Evolutionary conservation across 371 early-diverging fungal genomes (phyloP).

Genomic region (Dichotomocladium elegans): DNA sequence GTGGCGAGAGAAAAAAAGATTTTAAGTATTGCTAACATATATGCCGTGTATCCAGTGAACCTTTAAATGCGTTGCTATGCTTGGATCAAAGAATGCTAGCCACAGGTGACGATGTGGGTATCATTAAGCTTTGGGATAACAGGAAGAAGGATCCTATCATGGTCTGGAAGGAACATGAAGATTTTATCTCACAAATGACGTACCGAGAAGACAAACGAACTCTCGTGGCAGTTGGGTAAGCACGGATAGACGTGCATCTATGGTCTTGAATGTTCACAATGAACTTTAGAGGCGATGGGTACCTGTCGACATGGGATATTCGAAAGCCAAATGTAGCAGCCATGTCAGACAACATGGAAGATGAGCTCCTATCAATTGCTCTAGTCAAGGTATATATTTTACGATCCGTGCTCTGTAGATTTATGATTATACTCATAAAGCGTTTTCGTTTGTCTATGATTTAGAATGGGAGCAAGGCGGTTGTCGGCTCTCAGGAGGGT

Average conservation of each 20-base stretch:
- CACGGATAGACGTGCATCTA: not conserved
- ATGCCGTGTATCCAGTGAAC: conserved; percentile 46
- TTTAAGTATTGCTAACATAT: not conserved
- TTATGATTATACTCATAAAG: not conserved
- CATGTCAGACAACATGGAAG: conserved; percentile 89
- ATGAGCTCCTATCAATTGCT: conserved; percentile 81
- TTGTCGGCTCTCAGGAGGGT: conserved; percentile 90
- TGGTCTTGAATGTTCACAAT: not conserved
- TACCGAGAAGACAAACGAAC: conserved; percentile 63
- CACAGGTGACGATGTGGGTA: conserved; percentile 90
- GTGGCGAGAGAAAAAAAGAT: not conserved
- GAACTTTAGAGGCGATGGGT: conserved; percentile 79
- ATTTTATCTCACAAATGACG: conserved; percentile 84
- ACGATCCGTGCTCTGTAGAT: not conserved
- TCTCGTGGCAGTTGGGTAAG: conserved; percentile 64
- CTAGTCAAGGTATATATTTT: conserved; percentile 56
- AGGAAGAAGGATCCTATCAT: conserved; percentile 64
- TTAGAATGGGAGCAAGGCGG: conserved; percentile 71
- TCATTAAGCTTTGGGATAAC: conserved; percentile 88
- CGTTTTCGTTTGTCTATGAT: no score
- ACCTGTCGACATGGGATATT: conserved; percentile 84
- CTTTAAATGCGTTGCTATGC: conserved; percentile 68
- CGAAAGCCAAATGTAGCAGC: conserved; percentile 75
- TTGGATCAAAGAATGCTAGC: conserved; percentile 74
- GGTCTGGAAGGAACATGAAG: conserved; percentile 77